Conservation (phyloP, 495 filamentous ascomycete genomes). For the Penicillium simplicissimum region DNA sequence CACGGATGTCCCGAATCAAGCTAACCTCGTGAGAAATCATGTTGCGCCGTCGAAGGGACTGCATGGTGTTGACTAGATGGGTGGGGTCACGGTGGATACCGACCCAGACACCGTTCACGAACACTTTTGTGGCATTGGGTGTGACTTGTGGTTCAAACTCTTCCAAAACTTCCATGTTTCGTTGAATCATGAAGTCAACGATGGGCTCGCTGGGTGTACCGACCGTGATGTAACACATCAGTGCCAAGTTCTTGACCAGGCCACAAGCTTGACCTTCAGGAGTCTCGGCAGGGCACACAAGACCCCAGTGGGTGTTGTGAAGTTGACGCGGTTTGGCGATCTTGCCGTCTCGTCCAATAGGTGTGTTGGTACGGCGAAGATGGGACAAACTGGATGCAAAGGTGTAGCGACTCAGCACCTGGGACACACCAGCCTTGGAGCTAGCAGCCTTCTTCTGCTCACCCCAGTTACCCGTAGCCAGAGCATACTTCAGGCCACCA, state of each 20-base stretch:
- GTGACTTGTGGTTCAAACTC: conserved; percentile 89
- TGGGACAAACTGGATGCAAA: conserved; percentile 96
- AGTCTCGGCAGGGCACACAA: conserved; percentile 96
- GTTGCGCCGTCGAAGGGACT: conserved; percentile 71
- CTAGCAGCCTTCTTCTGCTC: conserved; percentile 97
- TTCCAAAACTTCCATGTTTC: conserved; percentile 94
- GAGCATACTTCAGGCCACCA: conserved; percentile 91
- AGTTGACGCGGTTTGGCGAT: conserved; percentile 97
- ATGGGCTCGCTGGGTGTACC: conserved; percentile 88
- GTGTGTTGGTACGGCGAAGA: conserved; percentile 94
- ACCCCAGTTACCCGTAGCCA: conserved; percentile 99
- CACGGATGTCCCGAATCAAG: conserved; percentile 90
- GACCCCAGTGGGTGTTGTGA: conserved; percentile 98
- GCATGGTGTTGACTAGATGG: conserved; percentile 74
- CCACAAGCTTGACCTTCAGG: conserved; percentile 98
- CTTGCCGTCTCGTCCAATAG: conserved; percentile 96
- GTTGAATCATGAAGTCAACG: conserved; percentile 88
- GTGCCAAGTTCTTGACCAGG: conserved; percentile 93
- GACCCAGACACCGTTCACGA: conserved; percentile 97
- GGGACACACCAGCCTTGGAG: conserved; percentile 93
- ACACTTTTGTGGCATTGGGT: conserved; percentile 94
- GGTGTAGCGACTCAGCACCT: conserved; percentile 97
- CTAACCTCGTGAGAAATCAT: conserved; percentile 87
- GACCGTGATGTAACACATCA: conserved; percentile 98
- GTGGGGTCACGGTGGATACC: conserved; percentile 80